Percentiles rank a stretch among this genome's conserved stretches.
Conservation (phyloP, 345 rosid genomes). For the Rhodomyrtus tomentosa region DNA sequence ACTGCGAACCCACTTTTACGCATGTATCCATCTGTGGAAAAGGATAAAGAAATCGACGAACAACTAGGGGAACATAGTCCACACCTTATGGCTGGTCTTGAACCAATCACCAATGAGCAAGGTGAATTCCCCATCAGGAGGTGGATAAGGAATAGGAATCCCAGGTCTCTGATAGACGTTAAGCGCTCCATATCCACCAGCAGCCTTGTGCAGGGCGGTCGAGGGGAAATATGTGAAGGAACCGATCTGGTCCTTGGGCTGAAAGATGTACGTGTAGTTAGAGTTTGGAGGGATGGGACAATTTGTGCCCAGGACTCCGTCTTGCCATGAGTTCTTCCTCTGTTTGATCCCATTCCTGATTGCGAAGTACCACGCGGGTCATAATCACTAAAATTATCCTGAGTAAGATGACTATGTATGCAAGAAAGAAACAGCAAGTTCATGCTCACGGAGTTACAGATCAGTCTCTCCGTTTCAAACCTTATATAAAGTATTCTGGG, state of each 20-base stretch:
- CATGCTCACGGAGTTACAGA: not conserved
- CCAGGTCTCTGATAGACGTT: conserved; percentile 47
- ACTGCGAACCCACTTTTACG: not conserved
- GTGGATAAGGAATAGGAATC: conserved; percentile 69
- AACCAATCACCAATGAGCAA: conserved; percentile 82
- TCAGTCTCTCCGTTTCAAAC: not conserved
- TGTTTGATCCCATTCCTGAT: conserved; percentile 79
- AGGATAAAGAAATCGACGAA: not conserved
- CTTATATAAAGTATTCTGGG: too few species aligned
- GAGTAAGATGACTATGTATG: not conserved
- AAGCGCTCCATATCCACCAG: conserved; percentile 77
- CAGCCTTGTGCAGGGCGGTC: conserved; percentile 65
- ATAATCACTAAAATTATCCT: not conserved
- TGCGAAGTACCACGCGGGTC: not conserved
- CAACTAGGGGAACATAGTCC: not conserved
- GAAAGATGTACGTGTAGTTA: conserved; percentile 75
- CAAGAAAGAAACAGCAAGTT: not conserved
- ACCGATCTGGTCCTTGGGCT: conserved; percentile 91
- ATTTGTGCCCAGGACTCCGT: conserved; percentile 76
- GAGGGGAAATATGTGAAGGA: conserved; percentile 77
- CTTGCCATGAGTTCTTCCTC: conserved; percentile 89
- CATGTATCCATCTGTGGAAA: not conserved
- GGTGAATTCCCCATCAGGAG: conserved; percentile 66
- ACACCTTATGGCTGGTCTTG: conserved; percentile 69
- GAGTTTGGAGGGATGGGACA: conserved; percentile 80